Base-by-base conservation (phyloP, 148 eudicot species). In the Rhododendron molle region DNA sequence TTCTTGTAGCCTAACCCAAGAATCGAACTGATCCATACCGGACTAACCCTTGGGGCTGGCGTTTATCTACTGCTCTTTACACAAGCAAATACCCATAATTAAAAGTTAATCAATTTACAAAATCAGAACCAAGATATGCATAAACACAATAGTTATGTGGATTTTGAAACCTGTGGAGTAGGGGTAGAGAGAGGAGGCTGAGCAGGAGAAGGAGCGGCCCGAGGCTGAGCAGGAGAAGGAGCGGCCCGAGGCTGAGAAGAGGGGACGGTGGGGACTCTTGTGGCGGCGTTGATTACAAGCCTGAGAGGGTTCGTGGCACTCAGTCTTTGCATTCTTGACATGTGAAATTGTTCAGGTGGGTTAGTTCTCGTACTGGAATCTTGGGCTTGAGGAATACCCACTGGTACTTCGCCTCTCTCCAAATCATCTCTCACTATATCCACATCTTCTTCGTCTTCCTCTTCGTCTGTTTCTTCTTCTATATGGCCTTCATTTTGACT, bases 231-330 rank as follows among this genome's bases (percentile, higher is more conserved):
- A 32, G 90, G 91, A 73, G 90, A 79, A 72, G 87, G 86, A 81
- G 16, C 32, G 54, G 87, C 60, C n/a, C 80, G 28, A 28, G 83
- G 89, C 15, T 84, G 86, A 23, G 76, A 85, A 32, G 49, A 88
- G 11, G 78, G 46, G 54, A 89, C 88, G n/a, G 91, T 58, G 23
- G 94, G 89, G 56, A 83, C 88, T 84, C 93, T 85, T 23, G 90
- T 85, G 50, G 72, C 87, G 21, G 88, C 88, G 78, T 93, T 90
- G 72, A 93, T 87, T 78, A 92, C 92, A 82, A 96, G 90, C 84
- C 99, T 89, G 8, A 96, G 87, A 84, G 99, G 99, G 84, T 96
- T 96, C 20, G 98, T 91, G 49, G 92, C 92, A 85, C 93, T 92
- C 89, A 96, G 89, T 71, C 93, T 90, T 50, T 95, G 91, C 88